phyloP scores from a whole-genome alignment of 768 basidiomycete genomes.

The Suillus weaverae region DNA sequence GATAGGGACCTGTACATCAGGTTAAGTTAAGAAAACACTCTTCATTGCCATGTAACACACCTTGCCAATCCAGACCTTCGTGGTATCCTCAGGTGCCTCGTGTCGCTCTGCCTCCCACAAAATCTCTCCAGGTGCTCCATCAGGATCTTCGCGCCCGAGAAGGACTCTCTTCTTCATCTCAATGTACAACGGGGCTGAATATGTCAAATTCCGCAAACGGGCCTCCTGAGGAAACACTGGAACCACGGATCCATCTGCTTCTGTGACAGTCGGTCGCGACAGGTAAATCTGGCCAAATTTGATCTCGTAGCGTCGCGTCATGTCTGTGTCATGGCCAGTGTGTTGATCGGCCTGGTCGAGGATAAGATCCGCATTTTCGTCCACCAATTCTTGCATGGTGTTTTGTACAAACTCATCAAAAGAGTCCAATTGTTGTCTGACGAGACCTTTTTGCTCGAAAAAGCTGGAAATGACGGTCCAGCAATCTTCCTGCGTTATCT shows the following conservation, averaged over 20 bases:
- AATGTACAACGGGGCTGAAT: conserved; percentile 92
- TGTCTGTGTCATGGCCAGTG: conserved; percentile 79
- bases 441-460: conserved; percentile 96
- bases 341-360: conserved; percentile 97
- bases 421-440: conserved; percentile 95
- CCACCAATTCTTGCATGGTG: conserved; percentile 98
- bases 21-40: conserved; percentile 16
- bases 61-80: conserved; percentile 95
- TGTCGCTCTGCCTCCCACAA: conserved; percentile 75
- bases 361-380: conserved; percentile 93
- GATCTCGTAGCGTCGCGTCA: conserved; percentile 93
- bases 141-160: conserved; percentile 76
- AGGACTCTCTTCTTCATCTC: conserved; percentile 90
- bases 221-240: conserved; percentile 98
- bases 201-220: conserved; percentile 90
- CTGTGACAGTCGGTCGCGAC: conserved; percentile 90
- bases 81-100: conserved; percentile 59
- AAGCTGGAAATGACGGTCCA: conserved; percentile 96
- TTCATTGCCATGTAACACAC: conserved; percentile 40
- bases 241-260: conserved; percentile 91
- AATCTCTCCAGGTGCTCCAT: conserved; percentile 78
- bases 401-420: conserved; percentile 99
- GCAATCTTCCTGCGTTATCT: conserved; percentile 90
- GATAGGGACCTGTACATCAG: conserved; percentile 76
- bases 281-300: conserved; percentile 98